These are phyloP conservation scores for Neurospora sp. DNA, from an alignment of 495 filamentous ascomycete genomes.

Conservation along the genomic window DNA sequence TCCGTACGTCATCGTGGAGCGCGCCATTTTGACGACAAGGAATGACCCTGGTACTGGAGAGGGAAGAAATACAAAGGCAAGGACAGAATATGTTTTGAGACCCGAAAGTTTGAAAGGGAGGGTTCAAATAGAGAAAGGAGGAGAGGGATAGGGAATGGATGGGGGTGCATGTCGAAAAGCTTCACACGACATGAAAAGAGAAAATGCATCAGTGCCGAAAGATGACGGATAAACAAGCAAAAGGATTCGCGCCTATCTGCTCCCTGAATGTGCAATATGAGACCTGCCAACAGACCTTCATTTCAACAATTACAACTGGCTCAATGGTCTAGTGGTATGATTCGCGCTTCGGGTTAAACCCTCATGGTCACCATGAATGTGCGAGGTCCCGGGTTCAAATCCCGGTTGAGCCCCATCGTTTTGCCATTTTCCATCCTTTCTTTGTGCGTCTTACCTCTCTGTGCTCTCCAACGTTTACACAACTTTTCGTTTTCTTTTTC, in stretches of 20 bases:
- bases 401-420: background rate
- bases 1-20: background rate
- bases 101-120: background rate
- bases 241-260: background rate
- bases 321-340: background rate
- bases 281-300: rapidly evolving
- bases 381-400: background rate
- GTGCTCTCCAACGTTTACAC: background rate
- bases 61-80: background rate
- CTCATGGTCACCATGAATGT: background rate
- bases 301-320: background rate
- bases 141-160: background rate
- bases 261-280: background rate
- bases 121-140: background rate
- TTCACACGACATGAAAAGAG: background rate
- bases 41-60: background rate
- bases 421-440: background rate
- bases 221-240: background rate
- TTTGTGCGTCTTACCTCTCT: background rate
- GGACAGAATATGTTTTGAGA: background rate
- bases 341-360: background rate
- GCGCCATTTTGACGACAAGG: background rate
- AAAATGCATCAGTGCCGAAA: background rate
- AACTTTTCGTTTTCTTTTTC: background rate
- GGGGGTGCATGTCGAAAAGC: background rate